These are phyloP conservation scores for Pisolithus microcarpus DNA, from an alignment of 768 basidiomycete genomes.

Conservation along the genomic window DNA sequence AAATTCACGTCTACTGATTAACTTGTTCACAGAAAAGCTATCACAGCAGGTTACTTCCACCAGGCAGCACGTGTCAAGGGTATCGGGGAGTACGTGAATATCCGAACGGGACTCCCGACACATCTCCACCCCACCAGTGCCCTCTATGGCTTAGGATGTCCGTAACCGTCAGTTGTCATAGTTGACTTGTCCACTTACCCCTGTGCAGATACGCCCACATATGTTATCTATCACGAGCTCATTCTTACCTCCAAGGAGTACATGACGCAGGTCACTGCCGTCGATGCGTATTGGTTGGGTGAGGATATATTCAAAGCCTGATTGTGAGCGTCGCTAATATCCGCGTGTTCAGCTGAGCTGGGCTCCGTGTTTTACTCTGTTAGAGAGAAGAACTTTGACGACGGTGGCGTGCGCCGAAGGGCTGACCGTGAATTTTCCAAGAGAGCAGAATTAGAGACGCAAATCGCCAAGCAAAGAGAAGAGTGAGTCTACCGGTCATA, in stretches of 20 bases:
- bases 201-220: constrained; percentile 79
- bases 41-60: constrained; percentile 97
- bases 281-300: constrained; percentile 98
- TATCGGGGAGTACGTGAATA: constrained; percentile 98
- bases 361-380: constrained; percentile 97
- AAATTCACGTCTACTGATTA: background rate
- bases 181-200: background rate
- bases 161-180: constrained; percentile 22
- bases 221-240: constrained; percentile 94
- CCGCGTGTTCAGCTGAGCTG: constrained; percentile 61
- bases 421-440: constrained; percentile 89
- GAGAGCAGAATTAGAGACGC: constrained; percentile 83
- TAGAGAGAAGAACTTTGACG: constrained; percentile 96
- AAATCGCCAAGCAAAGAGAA: constrained; percentile 81
- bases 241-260: constrained; percentile 95
- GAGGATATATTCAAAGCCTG: constrained; percentile 12
- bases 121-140: constrained; percentile 97
- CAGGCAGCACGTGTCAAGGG: constrained; percentile 98
- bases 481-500: constrained; percentile 32
- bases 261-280: constrained; percentile 98
- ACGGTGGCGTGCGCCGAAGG: constrained; percentile 64
- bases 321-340: background rate
- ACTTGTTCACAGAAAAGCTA: constrained; percentile 67
- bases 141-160: constrained; percentile 91
- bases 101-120: constrained; percentile 89